phyloP scores from a whole-genome alignment of 2,329 filamentous ascomycete species.

The Pseudocercospora crystallina region DNA sequence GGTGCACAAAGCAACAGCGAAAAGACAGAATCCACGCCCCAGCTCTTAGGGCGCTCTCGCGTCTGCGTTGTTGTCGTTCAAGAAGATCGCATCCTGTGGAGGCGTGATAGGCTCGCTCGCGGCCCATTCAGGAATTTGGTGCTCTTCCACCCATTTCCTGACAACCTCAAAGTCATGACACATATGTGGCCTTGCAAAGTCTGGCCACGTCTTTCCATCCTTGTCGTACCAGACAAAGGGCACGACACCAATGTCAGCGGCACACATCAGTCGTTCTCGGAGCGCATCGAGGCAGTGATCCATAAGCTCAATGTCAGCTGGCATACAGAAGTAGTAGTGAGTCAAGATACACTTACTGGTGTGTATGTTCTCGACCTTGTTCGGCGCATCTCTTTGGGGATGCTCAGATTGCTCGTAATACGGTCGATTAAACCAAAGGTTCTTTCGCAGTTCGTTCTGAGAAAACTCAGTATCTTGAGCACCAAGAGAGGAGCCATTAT shows the following conservation, averaged over 20 bases:
- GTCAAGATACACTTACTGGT: no score
- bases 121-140: not conserved
- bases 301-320: not conserved
- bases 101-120: no score
- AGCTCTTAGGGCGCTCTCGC: no score
- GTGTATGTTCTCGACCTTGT: no score
- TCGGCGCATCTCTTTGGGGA: no score
- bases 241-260: slow-evolving; percentile 1
- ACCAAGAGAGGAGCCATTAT: not conserved
- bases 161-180: slow-evolving; percentile 1
- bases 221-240: slow-evolving; percentile 1
- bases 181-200: not conserved
- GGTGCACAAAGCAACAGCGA: no score
- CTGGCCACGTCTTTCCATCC: not conserved
- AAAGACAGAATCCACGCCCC: no score
- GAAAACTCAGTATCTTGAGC: not conserved
- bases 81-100: no score
- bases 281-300: slow-evolving; percentile 11
- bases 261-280: slow-evolving; percentile 11
- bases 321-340: no score
- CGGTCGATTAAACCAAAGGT: slow-evolving; percentile 7
- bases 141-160: not conserved
- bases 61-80: no score
- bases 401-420: slow-evolving; percentile 7
- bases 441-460: slow-evolving; percentile 9